A percentile compares a stretch with the other conserved stretches of the same genome.
Evolutionary conservation across 2,329 filamentous ascomycete species (phyloP).

Genomic region (Phaeosphaeriaceae sp.): DNA sequence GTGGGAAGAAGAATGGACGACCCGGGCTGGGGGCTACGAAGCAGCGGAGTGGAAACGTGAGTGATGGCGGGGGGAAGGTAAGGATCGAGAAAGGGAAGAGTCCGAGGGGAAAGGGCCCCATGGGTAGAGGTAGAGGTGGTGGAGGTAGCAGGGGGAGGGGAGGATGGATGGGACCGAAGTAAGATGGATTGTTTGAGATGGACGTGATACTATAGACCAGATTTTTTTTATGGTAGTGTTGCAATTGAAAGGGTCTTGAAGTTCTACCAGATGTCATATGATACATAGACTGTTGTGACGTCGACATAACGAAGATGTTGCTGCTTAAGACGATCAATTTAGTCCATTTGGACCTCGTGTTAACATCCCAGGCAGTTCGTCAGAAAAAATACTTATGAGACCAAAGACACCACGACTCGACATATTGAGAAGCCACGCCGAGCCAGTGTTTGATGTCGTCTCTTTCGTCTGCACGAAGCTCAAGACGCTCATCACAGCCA

Average conservation of each 20-base stretch:
- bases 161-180: constrained; percentile 15
- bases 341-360: too few species aligned
- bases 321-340: background rate
- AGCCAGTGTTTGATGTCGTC: background rate
- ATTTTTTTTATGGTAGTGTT: background rate
- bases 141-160: constrained; percentile 7
- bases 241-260: background rate
- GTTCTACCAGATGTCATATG: background rate
- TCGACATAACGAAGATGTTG: background rate
- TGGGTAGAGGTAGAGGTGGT: constrained; percentile 11
- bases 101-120: constrained; percentile 20
- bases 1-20: constrained; percentile 28
- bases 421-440: background rate
- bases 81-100: constrained; percentile 27
- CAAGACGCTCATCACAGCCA: too few species aligned
- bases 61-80: constrained; percentile 15
- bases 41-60: constrained; percentile 34
- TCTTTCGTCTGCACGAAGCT: background rate
- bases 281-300: background rate
- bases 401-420: too few species aligned
- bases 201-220: background rate
- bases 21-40: constrained; percentile 48
- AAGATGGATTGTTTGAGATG: background rate
- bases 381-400: too few species aligned
- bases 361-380: too few species aligned